phyloP scores from a whole-genome alignment of 2,329 filamentous ascomycete genomes.

The Penicillium decumbens region DNA sequence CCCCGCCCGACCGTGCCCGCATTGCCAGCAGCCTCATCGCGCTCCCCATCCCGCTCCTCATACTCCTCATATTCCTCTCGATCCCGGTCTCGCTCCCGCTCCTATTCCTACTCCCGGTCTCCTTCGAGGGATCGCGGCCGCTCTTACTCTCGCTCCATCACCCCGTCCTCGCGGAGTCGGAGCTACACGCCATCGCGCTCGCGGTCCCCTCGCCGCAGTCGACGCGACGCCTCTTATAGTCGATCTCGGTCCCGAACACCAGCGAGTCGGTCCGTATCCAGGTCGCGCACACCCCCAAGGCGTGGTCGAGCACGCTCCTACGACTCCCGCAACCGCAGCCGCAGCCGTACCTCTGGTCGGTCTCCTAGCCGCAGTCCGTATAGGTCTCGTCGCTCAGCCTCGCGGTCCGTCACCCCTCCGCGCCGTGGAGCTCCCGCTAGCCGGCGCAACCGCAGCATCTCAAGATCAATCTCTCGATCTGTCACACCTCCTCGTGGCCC shows the following conservation, averaged over 20 bases:
- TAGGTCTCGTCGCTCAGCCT: slow-evolving; percentile 27
- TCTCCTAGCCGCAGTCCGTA: slow-evolving; percentile 21
- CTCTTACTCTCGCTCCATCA: slow-evolving; percentile 32
- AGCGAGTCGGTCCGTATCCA: slow-evolving; percentile 21
- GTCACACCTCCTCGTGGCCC: slow-evolving; percentile 19
- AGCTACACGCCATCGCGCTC: slow-evolving; percentile 37
- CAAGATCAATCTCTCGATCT: slow-evolving; percentile 32
- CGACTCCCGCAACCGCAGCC: slow-evolving; percentile 21
- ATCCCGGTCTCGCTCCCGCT: slow-evolving; percentile 40
- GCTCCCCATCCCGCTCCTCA: slow-evolving; percentile 61
- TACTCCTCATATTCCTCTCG: slow-evolving; percentile 64
- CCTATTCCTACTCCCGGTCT: slow-evolving; percentile 37
- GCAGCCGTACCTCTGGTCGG: slow-evolving; percentile 2
- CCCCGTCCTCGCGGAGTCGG: slow-evolving; percentile 31
- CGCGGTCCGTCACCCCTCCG: slow-evolving; percentile 34
- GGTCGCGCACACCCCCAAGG: slow-evolving; percentile 25
- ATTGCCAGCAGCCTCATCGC: slow-evolving; percentile 59
- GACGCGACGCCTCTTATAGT: slow-evolving; percentile 33
- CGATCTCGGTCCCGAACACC: slow-evolving; percentile 34
- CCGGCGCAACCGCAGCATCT: slow-evolving; percentile 29
- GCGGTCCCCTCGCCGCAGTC: slow-evolving; percentile 33
- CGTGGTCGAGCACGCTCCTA: slow-evolving; percentile 26
- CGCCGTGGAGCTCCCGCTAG: slow-evolving; percentile 17
- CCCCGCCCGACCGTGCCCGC: slow-evolving; percentile 77
- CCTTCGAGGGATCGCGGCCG: slow-evolving; percentile 31